These are phyloP conservation scores for Magnolia changhungtana DNA, from an alignment of 164 flowering plant species.

Conservation along the genomic window DNA sequence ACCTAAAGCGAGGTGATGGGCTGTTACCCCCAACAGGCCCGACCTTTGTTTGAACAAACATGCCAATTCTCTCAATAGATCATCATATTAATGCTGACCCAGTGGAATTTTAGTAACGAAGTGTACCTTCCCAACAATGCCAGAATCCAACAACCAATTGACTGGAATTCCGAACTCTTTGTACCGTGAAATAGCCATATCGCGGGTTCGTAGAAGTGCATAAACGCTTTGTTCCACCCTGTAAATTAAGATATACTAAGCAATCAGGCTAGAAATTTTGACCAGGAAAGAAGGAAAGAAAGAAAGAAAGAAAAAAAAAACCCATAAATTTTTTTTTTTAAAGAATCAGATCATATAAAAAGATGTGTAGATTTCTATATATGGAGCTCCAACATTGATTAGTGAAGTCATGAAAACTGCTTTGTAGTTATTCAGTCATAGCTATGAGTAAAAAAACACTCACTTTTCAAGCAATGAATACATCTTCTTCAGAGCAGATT, in stretches of 20 bases:
- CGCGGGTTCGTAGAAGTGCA: conserved; percentile 85
- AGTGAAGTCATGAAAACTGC: neutral
- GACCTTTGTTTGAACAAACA: neutral
- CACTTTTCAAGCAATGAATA: conserved; percentile 94
- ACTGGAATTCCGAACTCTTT: conserved; percentile 88
- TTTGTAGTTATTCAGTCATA: neutral
- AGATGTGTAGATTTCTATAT: neutral
- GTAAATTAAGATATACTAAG: conserved; percentile 12
- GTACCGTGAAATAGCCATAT: conserved; percentile 88
- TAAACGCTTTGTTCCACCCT: conserved; percentile 95
- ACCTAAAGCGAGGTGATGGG: no score
- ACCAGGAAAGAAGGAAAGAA: neutral
- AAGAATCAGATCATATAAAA: neutral
- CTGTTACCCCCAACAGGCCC: no score
- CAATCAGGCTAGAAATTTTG: neutral
- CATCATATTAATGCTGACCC: neutral
- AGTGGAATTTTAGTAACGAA: neutral
- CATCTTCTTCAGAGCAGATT: conserved; percentile 92
- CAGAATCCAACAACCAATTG: conserved; percentile 84
- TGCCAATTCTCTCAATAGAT: neutral
- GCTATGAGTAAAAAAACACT: conserved; percentile 18
- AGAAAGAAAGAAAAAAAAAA: neutral
- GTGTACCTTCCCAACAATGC: conserved; percentile 88
- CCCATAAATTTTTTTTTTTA: neutral
- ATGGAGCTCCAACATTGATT: neutral